Evolutionary conservation across 2,329 filamentous ascomycete species (phyloP).

Genomic region (Orbilia javanica): DNA sequence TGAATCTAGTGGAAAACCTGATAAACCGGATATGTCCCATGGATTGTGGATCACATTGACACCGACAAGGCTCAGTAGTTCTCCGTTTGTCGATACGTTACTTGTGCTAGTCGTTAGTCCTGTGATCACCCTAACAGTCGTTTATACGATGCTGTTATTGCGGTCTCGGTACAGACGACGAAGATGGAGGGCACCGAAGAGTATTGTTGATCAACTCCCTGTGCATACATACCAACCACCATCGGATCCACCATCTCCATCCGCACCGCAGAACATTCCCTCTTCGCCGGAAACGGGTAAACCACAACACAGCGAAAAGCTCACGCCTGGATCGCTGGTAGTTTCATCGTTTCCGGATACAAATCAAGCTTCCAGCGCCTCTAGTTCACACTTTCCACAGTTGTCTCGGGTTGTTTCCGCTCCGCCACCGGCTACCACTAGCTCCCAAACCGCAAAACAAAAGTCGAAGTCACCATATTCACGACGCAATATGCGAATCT

Average conservation of each 20-base stretch:
- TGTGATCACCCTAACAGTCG: slow-evolving; percentile 88
- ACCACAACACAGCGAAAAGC: slow-evolving; percentile 60
- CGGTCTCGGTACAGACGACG: slow-evolving; percentile 88
- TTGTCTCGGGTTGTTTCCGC: slow-evolving; percentile 66
- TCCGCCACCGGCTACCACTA: slow-evolving; percentile 21
- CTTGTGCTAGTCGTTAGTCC: slow-evolving; percentile 97
- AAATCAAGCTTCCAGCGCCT: slow-evolving; percentile 64
- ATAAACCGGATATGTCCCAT: slow-evolving; percentile 69
- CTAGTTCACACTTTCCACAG: slow-evolving; percentile 63
- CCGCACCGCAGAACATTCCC: slow-evolving; percentile 75
- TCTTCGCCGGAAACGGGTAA: slow-evolving; percentile 62
- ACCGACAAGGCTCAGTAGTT: slow-evolving; percentile 86
- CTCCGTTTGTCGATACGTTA: slow-evolving; percentile 94
- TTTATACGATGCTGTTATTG: slow-evolving; percentile 86
- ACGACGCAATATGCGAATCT: slow-evolving; percentile 44
- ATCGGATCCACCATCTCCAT: slow-evolving; percentile 72
- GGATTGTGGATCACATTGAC: slow-evolving; percentile 97
- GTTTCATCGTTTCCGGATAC: slow-evolving; percentile 48
- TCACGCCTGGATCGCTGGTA: slow-evolving; percentile 59
- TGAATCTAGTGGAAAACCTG: slow-evolving; percentile 17
- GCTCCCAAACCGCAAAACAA: slow-evolving; percentile 24
- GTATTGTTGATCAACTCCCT: slow-evolving; percentile 91
- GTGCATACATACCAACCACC: slow-evolving; percentile 92
- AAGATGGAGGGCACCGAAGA: slow-evolving; percentile 97
- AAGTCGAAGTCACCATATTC: slow-evolving; percentile 34